Base-by-base conservation (phyloP, 1,284 basidiomycete genomes). In the Amylostereum areolatum region DNA sequence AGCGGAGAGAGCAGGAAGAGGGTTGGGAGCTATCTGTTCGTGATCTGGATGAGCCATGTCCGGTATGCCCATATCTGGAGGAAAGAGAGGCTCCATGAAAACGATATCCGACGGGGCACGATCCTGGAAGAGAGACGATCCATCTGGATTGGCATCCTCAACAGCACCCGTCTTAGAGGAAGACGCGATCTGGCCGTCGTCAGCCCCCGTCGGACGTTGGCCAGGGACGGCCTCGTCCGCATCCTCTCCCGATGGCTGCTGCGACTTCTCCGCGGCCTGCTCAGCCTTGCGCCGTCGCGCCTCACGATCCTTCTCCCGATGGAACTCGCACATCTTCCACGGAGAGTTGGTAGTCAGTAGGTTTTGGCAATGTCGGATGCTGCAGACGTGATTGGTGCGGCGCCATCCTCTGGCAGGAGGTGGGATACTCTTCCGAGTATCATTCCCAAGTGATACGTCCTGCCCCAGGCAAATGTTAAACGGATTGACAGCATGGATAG, bases 251-350 rank as follows among this genome's bases (percentile, higher is more conserved):
- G 29, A 33, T 52, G 33, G 3, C 50, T 55, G 55, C 43, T 45
- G 46, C 39, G 48, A 52, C 36, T 51, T 58, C 52, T 55, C 60
- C 53, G 50, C 57, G 25, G 61, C 65, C 3, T 64, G 56, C 46
- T 63, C 52, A 11, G 61, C 62, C 54, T 65, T 64, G 33, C 62
- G 61, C 46, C 56, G 56, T 9, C 67, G 58, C n/a, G 57, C 56
- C 34, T 55, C 57, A n/a, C 66, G 64, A 52, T 69, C 67, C 44
- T 61, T 61, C 49, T 62, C 63, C 3, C 72, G 63, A 57, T 74
- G 75, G 24, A 60, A 45, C 31, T 73, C 71, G 53, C 74, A 76
- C 66, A 71, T 71, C 56, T 69, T 68, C 73, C 72, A 76, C 0
- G 71, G 70, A 27, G 68, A 61, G 30, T 56, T 58, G 29, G 68